Evolutionary conservation across 306 rosid species (phyloP).

Genomic region (Dalbergia oliveri): DNA sequence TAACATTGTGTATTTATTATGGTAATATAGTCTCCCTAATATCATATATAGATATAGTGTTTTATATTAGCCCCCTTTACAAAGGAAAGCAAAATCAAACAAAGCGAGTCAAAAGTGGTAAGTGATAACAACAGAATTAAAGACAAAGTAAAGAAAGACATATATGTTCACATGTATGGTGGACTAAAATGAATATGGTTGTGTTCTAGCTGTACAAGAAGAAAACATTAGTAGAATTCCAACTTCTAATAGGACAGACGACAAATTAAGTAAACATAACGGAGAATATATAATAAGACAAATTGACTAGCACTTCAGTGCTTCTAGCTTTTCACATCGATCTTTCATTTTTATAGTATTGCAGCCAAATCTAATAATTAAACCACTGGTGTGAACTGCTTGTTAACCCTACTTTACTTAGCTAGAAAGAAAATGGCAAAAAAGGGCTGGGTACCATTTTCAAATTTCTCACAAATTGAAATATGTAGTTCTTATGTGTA

Average conservation of each 20-base stretch:
- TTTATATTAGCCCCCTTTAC: no score
- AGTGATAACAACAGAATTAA: slow-evolving; percentile 19
- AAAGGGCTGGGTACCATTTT: not conserved
- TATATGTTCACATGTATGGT: not conserved
- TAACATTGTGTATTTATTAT: no score
- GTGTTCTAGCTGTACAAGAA: not conserved
- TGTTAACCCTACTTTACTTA: slow-evolving; percentile 4
- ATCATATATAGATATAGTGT: no score
- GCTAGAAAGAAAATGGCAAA: not conserved
- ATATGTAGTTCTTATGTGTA: no score
- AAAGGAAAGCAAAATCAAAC: not conserved
- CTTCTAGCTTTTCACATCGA: not conserved
- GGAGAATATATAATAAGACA: not conserved
- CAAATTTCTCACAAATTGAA: not conserved
- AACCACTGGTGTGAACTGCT: not conserved
- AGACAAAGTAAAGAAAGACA: not conserved
- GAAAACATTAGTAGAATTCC: slow-evolving; percentile 1
- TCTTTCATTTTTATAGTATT: slow-evolving; percentile 18
- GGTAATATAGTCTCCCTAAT: no score
- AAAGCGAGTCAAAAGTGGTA: not conserved
- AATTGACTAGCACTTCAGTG: not conserved
- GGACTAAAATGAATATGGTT: not conserved
- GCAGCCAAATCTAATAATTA: slow-evolving; percentile 28
- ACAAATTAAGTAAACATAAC: not conserved
- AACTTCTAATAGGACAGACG: not conserved